Evolutionary conservation across 768 basidiomycete genomes (phyloP).

Genomic region (Inosperma sp.): DNA sequence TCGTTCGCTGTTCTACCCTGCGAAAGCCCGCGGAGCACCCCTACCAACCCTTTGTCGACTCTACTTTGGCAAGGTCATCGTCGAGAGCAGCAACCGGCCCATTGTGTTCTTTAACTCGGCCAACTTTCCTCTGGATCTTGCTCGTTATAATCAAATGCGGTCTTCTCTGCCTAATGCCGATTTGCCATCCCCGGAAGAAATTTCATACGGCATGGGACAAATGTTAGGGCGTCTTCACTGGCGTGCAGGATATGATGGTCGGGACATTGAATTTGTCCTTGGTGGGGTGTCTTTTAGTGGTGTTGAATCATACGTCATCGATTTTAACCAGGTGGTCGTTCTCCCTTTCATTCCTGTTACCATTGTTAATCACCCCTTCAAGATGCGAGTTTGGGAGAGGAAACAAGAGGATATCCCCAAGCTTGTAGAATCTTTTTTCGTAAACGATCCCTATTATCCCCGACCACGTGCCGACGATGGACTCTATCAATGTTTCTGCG

Average conservation of each 20-base stretch:
- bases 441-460: conserved; percentile 32
- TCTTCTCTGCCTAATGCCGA: conserved; percentile 4
- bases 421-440: conserved; percentile 25
- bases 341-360: background rate
- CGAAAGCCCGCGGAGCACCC: background rate
- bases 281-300: conserved; percentile 21
- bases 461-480: conserved; percentile 20
- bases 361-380: background rate
- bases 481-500: conserved; percentile 20
- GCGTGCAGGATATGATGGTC: conserved; percentile 25
- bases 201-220: conserved; percentile 28
- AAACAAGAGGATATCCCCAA: conserved; percentile 14
- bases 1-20: conserved; percentile 19
- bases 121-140: conserved; percentile 27
- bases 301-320: conserved; percentile 21
- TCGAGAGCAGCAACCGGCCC: conserved; percentile 4
- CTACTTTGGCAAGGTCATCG: conserved; percentile 28
- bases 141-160: conserved; percentile 17
- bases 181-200: conserved; percentile 13
- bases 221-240: conserved; percentile 28
- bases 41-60: conserved; percentile 24
- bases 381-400: conserved; percentile 23
- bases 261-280: conserved; percentile 31
- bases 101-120: conserved; percentile 23
- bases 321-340: conserved; percentile 29